phyloP scores from a whole-genome alignment of 345 rosid species.

The Litchi chinensis region DNA sequence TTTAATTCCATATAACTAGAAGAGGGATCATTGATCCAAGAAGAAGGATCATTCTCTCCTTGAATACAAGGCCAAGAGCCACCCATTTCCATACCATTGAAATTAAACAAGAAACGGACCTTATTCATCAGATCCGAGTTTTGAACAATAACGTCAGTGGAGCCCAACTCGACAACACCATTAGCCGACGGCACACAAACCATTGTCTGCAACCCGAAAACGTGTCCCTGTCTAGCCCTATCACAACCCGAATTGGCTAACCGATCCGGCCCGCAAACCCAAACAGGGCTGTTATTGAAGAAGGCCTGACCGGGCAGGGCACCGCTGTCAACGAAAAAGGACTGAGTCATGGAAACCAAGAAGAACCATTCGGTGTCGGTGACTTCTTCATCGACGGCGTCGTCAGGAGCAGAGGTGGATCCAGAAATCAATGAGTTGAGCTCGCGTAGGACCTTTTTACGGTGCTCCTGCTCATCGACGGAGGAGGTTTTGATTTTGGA shows the following conservation, averaged over 20 bases:
- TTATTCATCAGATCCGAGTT: constrained; percentile 75
- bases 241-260: constrained; percentile 65
- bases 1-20: constrained; percentile 37
- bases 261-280: constrained; percentile 71
- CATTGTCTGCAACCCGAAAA: constrained; percentile 75
- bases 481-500: constrained; percentile 35
- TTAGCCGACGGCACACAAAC: constrained; percentile 77
- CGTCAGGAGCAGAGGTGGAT: constrained; percentile 43
- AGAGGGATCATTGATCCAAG: constrained; percentile 76
- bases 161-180: constrained; percentile 92
- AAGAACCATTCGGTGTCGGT: constrained; percentile 98
- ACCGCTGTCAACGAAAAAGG: constrained; percentile 54
- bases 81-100: constrained; percentile 52
- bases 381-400: constrained; percentile 85
- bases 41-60: constrained; percentile 79
- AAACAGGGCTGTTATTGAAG: constrained; percentile 49
- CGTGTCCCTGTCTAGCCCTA: constrained; percentile 69
- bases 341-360: constrained; percentile 86
- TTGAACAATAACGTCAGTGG: constrained; percentile 67
- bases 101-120: constrained; percentile 69
- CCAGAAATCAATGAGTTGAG: constrained; percentile 87
- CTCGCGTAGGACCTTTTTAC: constrained; percentile 73
- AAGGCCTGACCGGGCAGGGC: constrained; percentile 86
- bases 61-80: constrained; percentile 49
- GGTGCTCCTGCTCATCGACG: constrained; percentile 75